phyloP scores from a whole-genome alignment of 108 stramenopile genomes.

The Cyclotella sp. region DNA sequence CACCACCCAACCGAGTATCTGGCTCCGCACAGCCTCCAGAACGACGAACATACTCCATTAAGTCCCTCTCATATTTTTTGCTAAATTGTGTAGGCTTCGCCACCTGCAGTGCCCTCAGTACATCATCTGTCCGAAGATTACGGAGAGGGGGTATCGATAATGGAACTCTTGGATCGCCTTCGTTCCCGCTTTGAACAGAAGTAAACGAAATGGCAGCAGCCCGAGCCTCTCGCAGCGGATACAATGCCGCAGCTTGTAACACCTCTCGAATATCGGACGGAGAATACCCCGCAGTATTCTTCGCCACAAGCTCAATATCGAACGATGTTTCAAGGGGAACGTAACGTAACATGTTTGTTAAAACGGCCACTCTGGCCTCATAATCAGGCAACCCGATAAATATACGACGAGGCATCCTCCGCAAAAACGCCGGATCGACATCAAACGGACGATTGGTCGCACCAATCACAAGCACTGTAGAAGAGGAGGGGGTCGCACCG shows the following conservation, averaged over 20 bases:
- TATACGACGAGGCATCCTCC: constrained; percentile 83
- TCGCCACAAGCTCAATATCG: constrained; percentile 49
- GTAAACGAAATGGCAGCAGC: constrained; percentile 27
- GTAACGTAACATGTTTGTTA: constrained; percentile 53
- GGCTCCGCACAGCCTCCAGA: constrained; percentile 28
- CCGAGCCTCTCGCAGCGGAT: constrained; percentile 61
- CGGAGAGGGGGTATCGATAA: constrained; percentile 32
- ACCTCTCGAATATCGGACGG: constrained; percentile 78
- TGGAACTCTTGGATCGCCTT: not conserved
- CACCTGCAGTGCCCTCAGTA: constrained; percentile 48
- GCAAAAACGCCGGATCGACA: constrained; percentile 90
- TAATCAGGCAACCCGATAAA: constrained; percentile 88
- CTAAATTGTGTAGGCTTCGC: constrained; percentile 62
- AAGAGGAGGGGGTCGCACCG: constrained; percentile 16
- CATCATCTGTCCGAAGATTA: constrained; percentile 61
- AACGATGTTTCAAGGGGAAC: constrained; percentile 48
- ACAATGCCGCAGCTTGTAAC: constrained; percentile 63
- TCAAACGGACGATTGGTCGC: constrained; percentile 97
- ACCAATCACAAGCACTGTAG: constrained; percentile 65
- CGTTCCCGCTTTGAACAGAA: not conserved
- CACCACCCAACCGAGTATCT: not conserved
- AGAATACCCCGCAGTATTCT: constrained; percentile 65
- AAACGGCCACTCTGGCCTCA: constrained; percentile 68
- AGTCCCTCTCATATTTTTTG: constrained; percentile 37
- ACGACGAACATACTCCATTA: constrained; percentile 40